Evolutionary conservation across 2,329 filamentous ascomycete genomes (phyloP).

Genomic region (Thielaviopsis cerberus): DNA sequence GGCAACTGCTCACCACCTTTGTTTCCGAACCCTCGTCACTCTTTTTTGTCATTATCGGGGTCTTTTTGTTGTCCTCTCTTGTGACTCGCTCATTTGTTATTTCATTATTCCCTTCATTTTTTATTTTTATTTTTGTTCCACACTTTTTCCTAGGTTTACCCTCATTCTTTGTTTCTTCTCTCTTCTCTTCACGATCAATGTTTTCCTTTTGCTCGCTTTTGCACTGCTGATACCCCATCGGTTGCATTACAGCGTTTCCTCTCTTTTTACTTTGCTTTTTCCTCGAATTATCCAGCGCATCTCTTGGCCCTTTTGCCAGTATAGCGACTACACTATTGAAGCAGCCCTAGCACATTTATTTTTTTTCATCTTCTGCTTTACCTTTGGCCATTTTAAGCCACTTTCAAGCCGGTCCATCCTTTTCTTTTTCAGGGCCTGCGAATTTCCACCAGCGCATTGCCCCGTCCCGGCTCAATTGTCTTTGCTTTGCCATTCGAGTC

Average conservation of each 20-base stretch:
- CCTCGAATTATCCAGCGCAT: background rate
- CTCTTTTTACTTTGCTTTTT: conserved; percentile 1
- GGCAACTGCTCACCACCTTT: background rate
- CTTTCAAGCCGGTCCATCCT: background rate
- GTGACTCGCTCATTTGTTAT: no score
- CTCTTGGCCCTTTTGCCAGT: background rate
- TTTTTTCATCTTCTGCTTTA: background rate
- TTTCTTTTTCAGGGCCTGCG: background rate
- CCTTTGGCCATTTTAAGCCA: background rate
- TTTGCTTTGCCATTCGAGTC: background rate
- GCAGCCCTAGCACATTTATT: background rate
- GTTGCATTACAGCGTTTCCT: background rate
- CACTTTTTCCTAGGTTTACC: background rate
- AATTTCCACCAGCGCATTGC: background rate
- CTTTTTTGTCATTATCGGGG: background rate
- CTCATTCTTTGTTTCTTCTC: background rate
- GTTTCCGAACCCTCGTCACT: background rate
- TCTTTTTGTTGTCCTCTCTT: no score
- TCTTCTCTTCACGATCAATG: background rate
- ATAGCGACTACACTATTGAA: background rate
- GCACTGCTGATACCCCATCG: background rate
- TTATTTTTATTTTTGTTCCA: background rate
- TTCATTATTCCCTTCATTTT: background rate
- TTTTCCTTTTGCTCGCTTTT: background rate
- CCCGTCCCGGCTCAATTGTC: background rate